Evolutionary conservation across 495 filamentous ascomycete genomes (phyloP).

Genomic region (Xylaria longipes): DNA sequence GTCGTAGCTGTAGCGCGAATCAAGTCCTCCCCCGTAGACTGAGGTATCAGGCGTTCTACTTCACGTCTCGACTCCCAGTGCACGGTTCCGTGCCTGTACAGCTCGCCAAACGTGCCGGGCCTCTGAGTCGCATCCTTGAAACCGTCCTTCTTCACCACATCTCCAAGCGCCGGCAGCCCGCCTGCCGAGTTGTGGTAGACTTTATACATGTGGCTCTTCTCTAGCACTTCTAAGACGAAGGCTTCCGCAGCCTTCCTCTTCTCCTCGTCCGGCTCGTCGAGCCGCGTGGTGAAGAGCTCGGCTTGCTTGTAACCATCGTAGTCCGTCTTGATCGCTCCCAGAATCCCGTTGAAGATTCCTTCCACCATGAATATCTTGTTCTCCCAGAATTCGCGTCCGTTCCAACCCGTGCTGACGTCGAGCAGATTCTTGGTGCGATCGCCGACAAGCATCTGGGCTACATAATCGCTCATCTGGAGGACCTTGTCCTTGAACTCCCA

Average conservation of each 20-base stretch:
- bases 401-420: conserved; percentile 35
- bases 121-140: conserved; percentile 38
- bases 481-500: conserved; percentile 27
- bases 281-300: conserved; percentile 34
- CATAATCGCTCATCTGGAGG: conserved; percentile 37
- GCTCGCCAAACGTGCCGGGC: conserved; percentile 46
- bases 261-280: conserved; percentile 27
- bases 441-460: conserved; percentile 37
- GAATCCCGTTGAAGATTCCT: conserved; percentile 30
- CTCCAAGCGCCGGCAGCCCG: conserved; percentile 33
- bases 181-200: conserved; percentile 36
- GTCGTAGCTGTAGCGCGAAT: conserved; percentile 33
- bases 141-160: conserved; percentile 38
- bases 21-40: conserved; percentile 22
- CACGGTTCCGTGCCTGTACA: conserved; percentile 44
- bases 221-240: conserved; percentile 34
- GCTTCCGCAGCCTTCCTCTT: conserved; percentile 32
- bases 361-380: conserved; percentile 35
- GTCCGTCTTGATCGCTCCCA: conserved; percentile 32
- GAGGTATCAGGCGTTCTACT: conserved; percentile 30
- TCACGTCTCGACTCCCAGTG: conserved; percentile 38
- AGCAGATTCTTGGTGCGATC: conserved; percentile 37
- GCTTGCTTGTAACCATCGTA: conserved; percentile 33
- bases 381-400: conserved; percentile 38
- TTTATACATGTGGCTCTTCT: conserved; percentile 38